A percentile compares a stretch with the other conserved stretches of the same genome.
Conservation (phyloP, 2,329 filamentous ascomycete species). For the Coleophoma eucalyptorum region DNA sequence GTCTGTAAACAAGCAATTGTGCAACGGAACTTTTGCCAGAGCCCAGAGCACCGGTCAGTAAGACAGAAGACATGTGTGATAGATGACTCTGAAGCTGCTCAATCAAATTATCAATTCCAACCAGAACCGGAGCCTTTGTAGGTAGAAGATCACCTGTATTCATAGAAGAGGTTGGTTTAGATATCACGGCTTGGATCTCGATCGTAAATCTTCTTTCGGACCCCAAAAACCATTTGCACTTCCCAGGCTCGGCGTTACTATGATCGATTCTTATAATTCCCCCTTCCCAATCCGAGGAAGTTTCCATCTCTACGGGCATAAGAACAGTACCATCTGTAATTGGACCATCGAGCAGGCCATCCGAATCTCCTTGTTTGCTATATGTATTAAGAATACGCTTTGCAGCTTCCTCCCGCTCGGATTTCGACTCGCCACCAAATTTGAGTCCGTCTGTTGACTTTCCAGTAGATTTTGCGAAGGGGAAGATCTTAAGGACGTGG, state of each 20-base stretch:
- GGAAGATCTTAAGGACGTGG: constrained; percentile 70
- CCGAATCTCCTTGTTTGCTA: constrained; percentile 46
- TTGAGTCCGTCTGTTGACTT: constrained; percentile 65
- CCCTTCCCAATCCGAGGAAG: constrained; percentile 69
- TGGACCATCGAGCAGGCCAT: constrained; percentile 74
- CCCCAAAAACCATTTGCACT: constrained; percentile 69
- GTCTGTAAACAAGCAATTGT: constrained; percentile 67
- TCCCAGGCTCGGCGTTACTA: constrained; percentile 39
- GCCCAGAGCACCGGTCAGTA: constrained; percentile 84
- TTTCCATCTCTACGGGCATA: constrained; percentile 46
- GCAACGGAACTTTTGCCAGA: constrained; percentile 85
- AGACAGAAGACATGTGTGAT: constrained; percentile 80
- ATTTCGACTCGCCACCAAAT: constrained; percentile 84
- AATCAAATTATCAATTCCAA: constrained; percentile 80
- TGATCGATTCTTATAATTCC: constrained; percentile 79
- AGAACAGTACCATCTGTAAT: constrained; percentile 86
- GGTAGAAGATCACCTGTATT: constrained; percentile 54
- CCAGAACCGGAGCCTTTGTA: constrained; percentile 53
- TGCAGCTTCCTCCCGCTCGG: constrained; percentile 73
- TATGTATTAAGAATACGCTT: constrained; percentile 72
- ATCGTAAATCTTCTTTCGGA: constrained; percentile 70
- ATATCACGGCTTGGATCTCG: constrained; percentile 72
- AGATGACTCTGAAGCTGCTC: constrained; percentile 71
- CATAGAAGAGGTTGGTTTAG: constrained; percentile 55
- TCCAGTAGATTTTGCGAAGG: constrained; percentile 59